Conservation (phyloP, 192 early-diverging fungal genomes). For the Fimicolochytrium jonesii region DNA sequence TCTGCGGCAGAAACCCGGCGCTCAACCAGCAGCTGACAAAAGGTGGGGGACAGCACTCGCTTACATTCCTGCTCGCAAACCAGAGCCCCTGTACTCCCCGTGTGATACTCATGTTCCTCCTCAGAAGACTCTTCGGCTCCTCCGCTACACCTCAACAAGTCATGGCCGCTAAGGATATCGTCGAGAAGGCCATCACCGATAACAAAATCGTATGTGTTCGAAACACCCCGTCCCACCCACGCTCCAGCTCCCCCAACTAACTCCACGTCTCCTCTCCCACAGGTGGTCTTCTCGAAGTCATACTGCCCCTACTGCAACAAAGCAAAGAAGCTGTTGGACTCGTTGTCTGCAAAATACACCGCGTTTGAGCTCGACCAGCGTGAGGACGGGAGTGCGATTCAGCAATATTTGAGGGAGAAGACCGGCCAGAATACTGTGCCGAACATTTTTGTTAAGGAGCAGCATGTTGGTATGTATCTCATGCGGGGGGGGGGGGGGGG, state of each 20-base stretch:
- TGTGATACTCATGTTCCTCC: too few species aligned
- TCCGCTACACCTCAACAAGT: background rate
- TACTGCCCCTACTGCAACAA: slow-evolving; percentile 51
- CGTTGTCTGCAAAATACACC: slow-evolving; percentile 27
- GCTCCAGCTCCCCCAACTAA: background rate
- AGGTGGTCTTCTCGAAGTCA: slow-evolving; percentile 63
- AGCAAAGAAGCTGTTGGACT: slow-evolving; percentile 47
- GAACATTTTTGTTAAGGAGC: slow-evolving; percentile 40
- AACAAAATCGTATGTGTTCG: slow-evolving; percentile 21
- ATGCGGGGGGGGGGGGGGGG: background rate
- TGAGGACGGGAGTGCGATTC: slow-evolving; percentile 35
- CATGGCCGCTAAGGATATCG: slow-evolving; percentile 24
- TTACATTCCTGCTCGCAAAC: too few species aligned
- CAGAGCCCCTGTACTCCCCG: too few species aligned
- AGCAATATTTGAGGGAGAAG: slow-evolving; percentile 31
- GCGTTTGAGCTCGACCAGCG: slow-evolving; percentile 35
- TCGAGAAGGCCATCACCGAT: slow-evolving; percentile 25
- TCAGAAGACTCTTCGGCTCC: too few species aligned
- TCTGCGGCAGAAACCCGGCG: too few species aligned
- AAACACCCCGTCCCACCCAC: background rate
- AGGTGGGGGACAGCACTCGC: too few species aligned
- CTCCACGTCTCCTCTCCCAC: background rate
- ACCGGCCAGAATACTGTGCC: slow-evolving; percentile 49
- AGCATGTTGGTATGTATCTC: slow-evolving; percentile 38
- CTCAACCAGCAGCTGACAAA: too few species aligned